A percentile compares a stretch with the other conserved stretches of the same genome.
Conservation (phyloP, 306 rosid species). For the Vigna mungo region DNA sequence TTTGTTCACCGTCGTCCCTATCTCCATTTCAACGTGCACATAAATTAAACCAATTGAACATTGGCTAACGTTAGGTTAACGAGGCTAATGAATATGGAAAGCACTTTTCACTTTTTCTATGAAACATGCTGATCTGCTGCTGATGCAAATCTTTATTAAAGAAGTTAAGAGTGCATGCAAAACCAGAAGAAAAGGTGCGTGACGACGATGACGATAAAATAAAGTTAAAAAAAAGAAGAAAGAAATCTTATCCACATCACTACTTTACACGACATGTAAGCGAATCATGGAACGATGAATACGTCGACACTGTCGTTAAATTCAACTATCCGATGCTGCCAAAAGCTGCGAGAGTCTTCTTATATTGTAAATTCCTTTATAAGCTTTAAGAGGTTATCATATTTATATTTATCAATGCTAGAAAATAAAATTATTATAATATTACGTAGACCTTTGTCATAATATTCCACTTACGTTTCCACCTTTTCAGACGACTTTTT, state of each 20-base stretch:
- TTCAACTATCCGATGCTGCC: conserved; percentile 30
- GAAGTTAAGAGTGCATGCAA: conserved; percentile 42
- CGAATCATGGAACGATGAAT: conserved; percentile 49
- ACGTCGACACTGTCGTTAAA: conserved; percentile 31
- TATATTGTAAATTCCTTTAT: conserved; percentile 47
- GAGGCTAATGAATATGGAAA: conserved; percentile 27
- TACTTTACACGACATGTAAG: conserved; percentile 71
- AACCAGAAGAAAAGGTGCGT: conserved; percentile 30
- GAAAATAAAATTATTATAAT: no score
- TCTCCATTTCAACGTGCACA: conserved; percentile 22
- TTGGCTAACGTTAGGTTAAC: no score
- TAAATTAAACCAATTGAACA: conserved; percentile 17
- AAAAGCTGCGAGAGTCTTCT: conserved; percentile 40
- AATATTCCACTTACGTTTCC: conserved; percentile 40
- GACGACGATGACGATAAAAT: conserved; percentile 45
- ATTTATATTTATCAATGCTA: neutral
- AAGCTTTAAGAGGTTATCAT: conserved; percentile 47
- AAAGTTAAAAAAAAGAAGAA: conserved; percentile 43
- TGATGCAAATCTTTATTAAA: conserved; percentile 62
- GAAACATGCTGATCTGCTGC: conserved; percentile 47
- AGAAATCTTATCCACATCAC: conserved; percentile 62
- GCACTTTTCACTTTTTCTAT: conserved; percentile 42
- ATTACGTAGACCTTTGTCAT: conserved; percentile 5
- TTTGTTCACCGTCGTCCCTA: conserved; percentile 28
- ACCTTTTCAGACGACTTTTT: conserved; percentile 6